phyloP scores from a whole-genome alignment of 129 eudicot genomes.

The Sambucus nigra region DNA sequence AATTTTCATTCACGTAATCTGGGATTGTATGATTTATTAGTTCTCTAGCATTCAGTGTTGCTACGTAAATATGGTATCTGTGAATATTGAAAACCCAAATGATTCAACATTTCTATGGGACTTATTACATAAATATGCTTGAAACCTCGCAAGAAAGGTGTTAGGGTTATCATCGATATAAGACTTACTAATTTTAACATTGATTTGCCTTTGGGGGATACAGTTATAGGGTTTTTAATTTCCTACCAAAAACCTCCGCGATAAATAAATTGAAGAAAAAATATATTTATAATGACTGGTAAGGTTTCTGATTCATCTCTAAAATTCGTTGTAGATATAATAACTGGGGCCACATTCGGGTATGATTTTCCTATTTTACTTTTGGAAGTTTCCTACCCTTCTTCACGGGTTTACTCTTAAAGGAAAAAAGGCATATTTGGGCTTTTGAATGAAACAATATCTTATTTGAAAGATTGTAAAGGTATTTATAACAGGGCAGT shows the following conservation, averaged over 20 bases:
- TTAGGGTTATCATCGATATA: constrained; percentile 1
- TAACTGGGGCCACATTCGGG: too few relatives aligned
- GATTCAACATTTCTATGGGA: too few relatives aligned
- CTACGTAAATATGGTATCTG: too few relatives aligned
- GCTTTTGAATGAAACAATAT: background rate
- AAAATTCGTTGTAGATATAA: background rate
- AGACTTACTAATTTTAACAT: background rate
- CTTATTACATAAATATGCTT: too few relatives aligned
- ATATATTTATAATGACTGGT: background rate
- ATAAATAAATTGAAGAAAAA: background rate
- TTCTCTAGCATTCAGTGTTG: too few relatives aligned
- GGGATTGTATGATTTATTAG: too few relatives aligned
- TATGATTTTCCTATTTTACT: background rate
- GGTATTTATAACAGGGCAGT: background rate
- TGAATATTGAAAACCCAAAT: too few relatives aligned
- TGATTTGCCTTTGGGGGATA: background rate
- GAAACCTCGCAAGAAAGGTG: background rate
- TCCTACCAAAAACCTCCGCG: background rate
- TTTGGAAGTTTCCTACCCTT: background rate
- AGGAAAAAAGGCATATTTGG: background rate
- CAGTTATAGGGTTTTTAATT: background rate
- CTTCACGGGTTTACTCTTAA: background rate
- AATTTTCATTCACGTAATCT: too few relatives aligned
- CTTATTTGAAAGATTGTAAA: background rate
- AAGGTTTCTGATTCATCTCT: constrained; percentile 1